A percentile compares a stretch with the other conserved stretches of the same genome.
Evolutionary conservation across 176 grass and related monocot species (phyloP).

Genomic region (Puccinellia tenuiflora): DNA sequence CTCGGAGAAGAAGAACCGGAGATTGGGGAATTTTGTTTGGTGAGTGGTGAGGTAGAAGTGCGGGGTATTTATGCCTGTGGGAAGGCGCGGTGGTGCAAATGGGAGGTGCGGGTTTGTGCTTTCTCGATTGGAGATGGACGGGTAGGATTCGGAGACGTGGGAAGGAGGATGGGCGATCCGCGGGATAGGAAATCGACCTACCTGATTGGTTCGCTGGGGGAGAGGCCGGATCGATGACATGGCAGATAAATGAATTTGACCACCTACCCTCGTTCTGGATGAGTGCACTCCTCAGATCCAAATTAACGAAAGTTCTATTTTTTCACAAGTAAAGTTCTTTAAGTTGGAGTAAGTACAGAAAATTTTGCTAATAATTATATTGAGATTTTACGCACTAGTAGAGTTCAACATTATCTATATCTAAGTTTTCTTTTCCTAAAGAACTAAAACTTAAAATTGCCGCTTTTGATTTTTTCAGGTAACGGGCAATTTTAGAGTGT

Average conservation of each 20-base stretch:
- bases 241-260: not conserved
- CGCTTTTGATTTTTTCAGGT: no score
- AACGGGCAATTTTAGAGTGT: no score
- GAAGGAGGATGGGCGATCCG: not conserved
- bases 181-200: not conserved
- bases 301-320: no score
- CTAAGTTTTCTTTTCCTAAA: no score
- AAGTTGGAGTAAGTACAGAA: no score
- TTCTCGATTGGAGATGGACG: not conserved
- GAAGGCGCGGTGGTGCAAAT: not conserved
- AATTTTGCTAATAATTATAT: no score
- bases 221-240: not conserved
- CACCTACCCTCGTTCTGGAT: no score
- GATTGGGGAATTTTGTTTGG: not conserved
- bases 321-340: no score
- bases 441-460: no score
- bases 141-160: not conserved
- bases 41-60: not conserved
- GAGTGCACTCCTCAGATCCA: no score
- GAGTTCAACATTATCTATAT: no score
- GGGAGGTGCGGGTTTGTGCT: not conserved
- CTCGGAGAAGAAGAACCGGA: not conserved
- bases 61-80: not conserved
- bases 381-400: no score
- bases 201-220: not conserved